phyloP scores from a whole-genome alignment of 257 asterid species.

The Nicotiana paniculata region DNA sequence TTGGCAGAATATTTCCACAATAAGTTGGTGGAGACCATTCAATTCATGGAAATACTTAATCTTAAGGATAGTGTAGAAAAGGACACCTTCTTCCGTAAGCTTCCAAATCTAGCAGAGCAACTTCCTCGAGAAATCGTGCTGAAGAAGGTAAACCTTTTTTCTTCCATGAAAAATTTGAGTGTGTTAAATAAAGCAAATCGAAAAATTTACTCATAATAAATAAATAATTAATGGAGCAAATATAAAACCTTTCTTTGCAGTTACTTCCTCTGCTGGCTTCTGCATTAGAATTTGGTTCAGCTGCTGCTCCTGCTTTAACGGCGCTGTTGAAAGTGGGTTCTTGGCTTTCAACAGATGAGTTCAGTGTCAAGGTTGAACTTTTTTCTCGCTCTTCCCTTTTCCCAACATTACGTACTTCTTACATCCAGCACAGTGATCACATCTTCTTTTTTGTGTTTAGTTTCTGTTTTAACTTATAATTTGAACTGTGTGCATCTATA shows the following conservation, averaged over 20 bases:
- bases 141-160: constrained; percentile 59
- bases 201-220: not conserved
- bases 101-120: constrained; percentile 93
- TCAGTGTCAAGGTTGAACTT: constrained; percentile 58
- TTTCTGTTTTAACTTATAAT: constrained; percentile 1
- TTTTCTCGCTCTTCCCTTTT: not conserved
- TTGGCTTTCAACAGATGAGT: constrained; percentile 81
- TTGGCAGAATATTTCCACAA: constrained; percentile 93
- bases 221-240: not conserved
- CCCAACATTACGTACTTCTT: constrained; percentile 1
- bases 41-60: constrained; percentile 95
- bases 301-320: constrained; percentile 96
- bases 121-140: constrained; percentile 93
- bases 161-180: not conserved
- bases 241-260: constrained; percentile 36
- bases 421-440: not conserved
- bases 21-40: constrained; percentile 94
- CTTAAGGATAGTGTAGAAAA: constrained; percentile 97
- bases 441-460: not conserved
- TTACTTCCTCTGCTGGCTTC: constrained; percentile 94
- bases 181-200: not conserved
- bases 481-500: not conserved
- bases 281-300: constrained; percentile 93
- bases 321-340: constrained; percentile 91
- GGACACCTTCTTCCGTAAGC: constrained; percentile 93